These are phyloP conservation scores for Diaporthe ilicicola DNA, from an alignment of 2,329 filamentous ascomycete species.

Conservation along the genomic window DNA sequence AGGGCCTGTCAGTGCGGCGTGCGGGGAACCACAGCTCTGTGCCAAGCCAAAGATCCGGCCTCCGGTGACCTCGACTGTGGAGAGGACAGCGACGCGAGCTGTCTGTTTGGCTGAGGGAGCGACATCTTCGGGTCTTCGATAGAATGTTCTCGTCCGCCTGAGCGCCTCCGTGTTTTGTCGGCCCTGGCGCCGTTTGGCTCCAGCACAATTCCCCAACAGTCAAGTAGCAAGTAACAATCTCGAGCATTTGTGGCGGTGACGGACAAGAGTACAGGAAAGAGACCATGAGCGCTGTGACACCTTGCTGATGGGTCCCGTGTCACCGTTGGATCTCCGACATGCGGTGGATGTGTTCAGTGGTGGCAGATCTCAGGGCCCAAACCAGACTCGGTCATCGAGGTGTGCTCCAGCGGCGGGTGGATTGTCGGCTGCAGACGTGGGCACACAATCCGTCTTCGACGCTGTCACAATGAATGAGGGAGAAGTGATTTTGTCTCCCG, in stretches of 20 bases:
- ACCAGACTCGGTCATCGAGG: neutral
- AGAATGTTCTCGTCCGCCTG: neutral
- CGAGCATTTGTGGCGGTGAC: constrained; percentile 3
- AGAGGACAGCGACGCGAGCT: neutral
- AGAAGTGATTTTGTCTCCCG: neutral
- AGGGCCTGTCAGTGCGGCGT: neutral
- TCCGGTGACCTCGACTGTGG: neutral
- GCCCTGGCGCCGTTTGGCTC: no score
- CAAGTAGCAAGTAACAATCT: neutral
- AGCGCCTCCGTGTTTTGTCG: neutral
- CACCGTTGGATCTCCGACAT: constrained; percentile 31
- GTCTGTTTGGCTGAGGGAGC: neutral
- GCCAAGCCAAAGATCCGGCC: neutral
- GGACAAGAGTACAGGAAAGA: neutral
- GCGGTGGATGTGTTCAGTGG: constrained; percentile 18
- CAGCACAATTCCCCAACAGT: neutral
- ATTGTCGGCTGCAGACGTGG: neutral
- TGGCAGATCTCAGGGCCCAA: constrained; percentile 20
- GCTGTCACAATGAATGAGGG: neutral
- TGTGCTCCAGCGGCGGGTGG: neutral
- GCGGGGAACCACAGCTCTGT: neutral
- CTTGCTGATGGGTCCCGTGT: constrained; percentile 5
- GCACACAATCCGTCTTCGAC: neutral
- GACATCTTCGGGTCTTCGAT: neutral
- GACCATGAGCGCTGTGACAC: neutral